Percentiles rank a stretch among this genome's conserved stretches.
These are phyloP conservation scores for Lentinula novae-zelandiae DNA, from an alignment of 1,284 basidiomycete genomes.

Conservation along the genomic window DNA sequence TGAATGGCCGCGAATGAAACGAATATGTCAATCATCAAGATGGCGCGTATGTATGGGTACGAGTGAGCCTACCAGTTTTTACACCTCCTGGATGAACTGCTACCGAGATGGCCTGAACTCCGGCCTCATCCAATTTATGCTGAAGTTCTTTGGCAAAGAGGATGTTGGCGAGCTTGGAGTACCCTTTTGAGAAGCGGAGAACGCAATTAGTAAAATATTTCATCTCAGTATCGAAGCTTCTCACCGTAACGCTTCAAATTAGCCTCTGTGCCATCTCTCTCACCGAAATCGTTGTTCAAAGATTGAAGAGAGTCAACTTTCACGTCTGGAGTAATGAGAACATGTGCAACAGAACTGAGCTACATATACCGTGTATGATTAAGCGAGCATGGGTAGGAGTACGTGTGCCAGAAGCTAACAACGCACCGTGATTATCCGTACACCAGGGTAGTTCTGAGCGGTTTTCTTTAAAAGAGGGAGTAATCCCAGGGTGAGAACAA, in stretches of 20 bases:
- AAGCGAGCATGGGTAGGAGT: no score
- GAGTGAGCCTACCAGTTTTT: conserved; percentile 28
- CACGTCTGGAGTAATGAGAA: conserved; percentile 15
- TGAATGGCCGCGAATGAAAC: not conserved
- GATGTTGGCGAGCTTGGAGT: conserved; percentile 38
- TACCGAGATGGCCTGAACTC: conserved; percentile 24
- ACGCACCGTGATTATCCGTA: conserved; percentile 47
- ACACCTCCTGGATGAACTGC: conserved; percentile 34
- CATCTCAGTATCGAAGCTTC: conserved; percentile 11
- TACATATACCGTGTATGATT: conserved; percentile 1
- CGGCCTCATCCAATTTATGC: conserved; percentile 26
- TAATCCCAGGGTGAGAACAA: conserved; percentile 44
- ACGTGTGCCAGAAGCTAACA: not conserved
- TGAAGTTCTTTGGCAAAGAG: conserved; percentile 38
- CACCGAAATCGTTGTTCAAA: conserved; percentile 26
- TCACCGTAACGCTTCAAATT: conserved; percentile 22
- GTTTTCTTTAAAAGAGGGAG: conserved; percentile 42
- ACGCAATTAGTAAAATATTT: not conserved
- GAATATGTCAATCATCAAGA: no score
- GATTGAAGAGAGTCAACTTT: conserved; percentile 32
- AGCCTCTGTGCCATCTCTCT: not conserved
- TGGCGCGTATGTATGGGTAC: no score
- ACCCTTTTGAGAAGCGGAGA: conserved; percentile 15
- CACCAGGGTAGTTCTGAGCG: conserved; percentile 39
- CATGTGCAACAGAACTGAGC: conserved; percentile 24